Evolutionary conservation across 2,329 filamentous ascomycete species (phyloP).

Genomic region (Neofusicoccum cordaticola): DNA sequence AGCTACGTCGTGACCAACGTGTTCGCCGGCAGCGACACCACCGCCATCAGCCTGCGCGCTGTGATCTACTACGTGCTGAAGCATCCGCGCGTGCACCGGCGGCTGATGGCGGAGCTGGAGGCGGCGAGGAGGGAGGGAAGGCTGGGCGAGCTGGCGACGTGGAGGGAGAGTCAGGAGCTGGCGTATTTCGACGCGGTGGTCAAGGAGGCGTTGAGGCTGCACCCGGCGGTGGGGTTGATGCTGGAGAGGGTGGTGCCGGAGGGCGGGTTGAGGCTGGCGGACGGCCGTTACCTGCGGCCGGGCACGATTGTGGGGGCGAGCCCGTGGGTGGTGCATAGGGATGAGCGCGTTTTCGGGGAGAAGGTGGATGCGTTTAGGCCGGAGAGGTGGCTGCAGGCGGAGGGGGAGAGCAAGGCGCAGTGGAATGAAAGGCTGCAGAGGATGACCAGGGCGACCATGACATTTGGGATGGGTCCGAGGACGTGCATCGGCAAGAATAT

Average conservation of each 20-base stretch:
- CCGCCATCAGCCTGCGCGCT: constrained; percentile 34
- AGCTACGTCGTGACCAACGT: constrained; percentile 28
- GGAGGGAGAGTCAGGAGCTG: background rate
- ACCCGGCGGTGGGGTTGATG: constrained; percentile 48
- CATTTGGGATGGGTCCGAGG: constrained; percentile 39
- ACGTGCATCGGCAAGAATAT: constrained; percentile 37
- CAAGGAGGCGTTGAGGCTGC: constrained; percentile 51
- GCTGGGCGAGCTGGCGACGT: constrained; percentile 27
- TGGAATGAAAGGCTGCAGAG: constrained; percentile 24
- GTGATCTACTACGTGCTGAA: constrained; percentile 38
- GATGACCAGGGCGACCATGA: background rate
- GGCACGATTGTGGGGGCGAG: constrained; percentile 12
- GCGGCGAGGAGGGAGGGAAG: background rate
- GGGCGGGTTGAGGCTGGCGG: constrained; percentile 31
- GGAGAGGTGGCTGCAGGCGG: constrained; percentile 1
- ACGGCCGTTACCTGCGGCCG: background rate
- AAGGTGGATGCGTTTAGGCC: constrained; percentile 7
- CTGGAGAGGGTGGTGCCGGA: constrained; percentile 52
- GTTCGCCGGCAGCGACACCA: constrained; percentile 39
- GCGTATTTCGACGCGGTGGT: constrained; percentile 53
- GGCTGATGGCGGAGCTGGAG: constrained; percentile 25
- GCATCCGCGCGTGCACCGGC: constrained; percentile 22
- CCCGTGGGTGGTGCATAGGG: constrained; percentile 7
- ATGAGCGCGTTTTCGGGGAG: background rate
- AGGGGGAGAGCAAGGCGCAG: background rate